Conservation (phyloP, 2,329 filamentous ascomycete genomes). For the Xylariales sp. region DNA sequence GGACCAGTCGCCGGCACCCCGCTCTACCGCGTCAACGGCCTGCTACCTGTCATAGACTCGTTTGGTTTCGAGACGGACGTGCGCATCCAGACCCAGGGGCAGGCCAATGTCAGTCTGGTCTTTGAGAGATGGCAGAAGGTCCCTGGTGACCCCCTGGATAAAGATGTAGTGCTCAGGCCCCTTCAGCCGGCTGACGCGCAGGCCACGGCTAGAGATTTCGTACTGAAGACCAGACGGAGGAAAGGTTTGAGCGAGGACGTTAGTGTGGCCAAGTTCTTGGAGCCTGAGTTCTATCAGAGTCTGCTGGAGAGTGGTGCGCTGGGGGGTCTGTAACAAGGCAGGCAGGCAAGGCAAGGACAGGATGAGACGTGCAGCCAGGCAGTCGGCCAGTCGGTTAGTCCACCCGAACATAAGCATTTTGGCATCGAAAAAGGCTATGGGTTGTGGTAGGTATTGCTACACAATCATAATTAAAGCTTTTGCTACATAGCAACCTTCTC, state of each 20-base stretch:
- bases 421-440: no score
- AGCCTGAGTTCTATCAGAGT: conserved; percentile 86
- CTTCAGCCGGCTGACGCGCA: conserved; percentile 84
- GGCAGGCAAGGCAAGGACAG: no score
- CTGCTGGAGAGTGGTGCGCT: conserved; percentile 85
- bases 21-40: conserved; percentile 82
- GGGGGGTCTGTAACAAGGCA: conserved; percentile 41
- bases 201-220: conserved; percentile 90
- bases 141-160: conserved; percentile 90
- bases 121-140: conserved; percentile 97
- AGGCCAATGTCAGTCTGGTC: conserved; percentile 82
- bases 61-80: conserved; percentile 98
- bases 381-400: no score
- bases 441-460: no score
- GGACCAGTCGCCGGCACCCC: conserved; percentile 91
- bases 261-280: conserved; percentile 90
- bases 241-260: conserved; percentile 96
- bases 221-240: conserved; percentile 87
- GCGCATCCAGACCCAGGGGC: conserved; percentile 90
- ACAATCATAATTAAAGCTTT: no score
- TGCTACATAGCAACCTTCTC: no score
- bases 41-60: conserved; percentile 93
- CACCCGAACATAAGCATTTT: no score
- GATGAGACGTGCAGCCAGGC: no score
- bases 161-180: conserved; percentile 73